A percentile compares a stretch with the other conserved stretches of the same genome.
These are phyloP conservation scores for Solanum paucissectum DNA, from an alignment of 257 asterid genomes.

Conservation along the genomic window DNA sequence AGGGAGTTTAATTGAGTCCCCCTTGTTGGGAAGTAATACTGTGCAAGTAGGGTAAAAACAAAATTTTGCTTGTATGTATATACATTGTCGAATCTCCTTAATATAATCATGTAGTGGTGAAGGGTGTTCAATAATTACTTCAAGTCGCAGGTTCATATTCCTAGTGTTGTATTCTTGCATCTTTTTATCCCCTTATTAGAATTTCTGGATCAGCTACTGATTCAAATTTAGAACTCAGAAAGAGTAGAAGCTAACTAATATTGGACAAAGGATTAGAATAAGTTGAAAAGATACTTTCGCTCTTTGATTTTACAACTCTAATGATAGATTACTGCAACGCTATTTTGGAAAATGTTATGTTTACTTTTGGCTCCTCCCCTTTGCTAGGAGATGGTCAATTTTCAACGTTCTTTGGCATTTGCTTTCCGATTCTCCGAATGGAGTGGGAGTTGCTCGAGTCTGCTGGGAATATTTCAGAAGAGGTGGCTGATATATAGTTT, in stretches of 20 bases:
- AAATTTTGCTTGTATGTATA: background rate
- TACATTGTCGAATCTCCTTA: background rate
- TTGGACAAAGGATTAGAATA: background rate
- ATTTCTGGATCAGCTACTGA: background rate
- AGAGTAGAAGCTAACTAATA: background rate
- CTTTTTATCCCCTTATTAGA: background rate
- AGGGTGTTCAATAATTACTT: background rate
- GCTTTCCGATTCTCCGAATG: constrained; percentile 46
- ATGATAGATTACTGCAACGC: background rate
- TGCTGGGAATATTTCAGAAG: constrained; percentile 9
- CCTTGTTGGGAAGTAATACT: background rate
- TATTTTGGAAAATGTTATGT: background rate
- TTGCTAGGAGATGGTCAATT: constrained; percentile 16
- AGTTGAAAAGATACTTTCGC: background rate
- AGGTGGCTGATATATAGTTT: background rate
- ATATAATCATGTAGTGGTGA: background rate
- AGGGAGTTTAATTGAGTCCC: background rate
- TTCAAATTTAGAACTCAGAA: background rate
- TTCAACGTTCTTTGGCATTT: constrained; percentile 30
- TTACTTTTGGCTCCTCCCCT: background rate
- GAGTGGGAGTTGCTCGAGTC: constrained; percentile 62
- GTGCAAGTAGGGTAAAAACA: background rate
- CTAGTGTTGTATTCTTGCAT: background rate
- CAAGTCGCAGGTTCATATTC: background rate
- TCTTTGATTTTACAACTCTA: background rate